A percentile compares a stretch with the other conserved stretches of the same genome.
phyloP scores from a whole-genome alignment of 1,284 basidiomycete genomes.

The Tilletia indica region DNA sequence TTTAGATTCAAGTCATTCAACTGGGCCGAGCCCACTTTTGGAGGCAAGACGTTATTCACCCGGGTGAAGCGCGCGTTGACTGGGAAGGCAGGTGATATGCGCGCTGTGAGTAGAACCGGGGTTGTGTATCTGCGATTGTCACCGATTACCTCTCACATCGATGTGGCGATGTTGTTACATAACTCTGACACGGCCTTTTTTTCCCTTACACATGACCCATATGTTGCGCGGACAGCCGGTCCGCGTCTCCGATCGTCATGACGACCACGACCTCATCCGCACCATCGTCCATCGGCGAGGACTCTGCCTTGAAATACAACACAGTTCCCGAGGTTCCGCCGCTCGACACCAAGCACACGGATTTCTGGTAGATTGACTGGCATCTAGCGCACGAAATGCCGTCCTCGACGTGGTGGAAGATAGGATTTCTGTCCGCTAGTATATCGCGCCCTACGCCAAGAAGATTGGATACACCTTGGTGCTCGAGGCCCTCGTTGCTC shows the following conservation, averaged over 20 bases:
- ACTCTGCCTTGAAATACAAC: not conserved
- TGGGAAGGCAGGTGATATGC: not conserved
- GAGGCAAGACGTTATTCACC: not conserved
- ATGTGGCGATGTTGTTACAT: too few relatives aligned
- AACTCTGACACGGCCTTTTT: not conserved
- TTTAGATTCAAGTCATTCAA: too few relatives aligned
- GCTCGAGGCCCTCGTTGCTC: not conserved
- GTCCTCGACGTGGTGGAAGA: not conserved
- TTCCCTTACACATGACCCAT: not conserved
- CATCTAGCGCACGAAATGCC: not conserved
- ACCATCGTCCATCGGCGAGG: slow-evolving; percentile 5
- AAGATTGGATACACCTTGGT: not conserved
- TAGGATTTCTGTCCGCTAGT: not conserved
- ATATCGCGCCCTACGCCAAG: not conserved
- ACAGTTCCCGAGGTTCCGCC: not conserved
- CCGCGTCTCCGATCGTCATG: not conserved
- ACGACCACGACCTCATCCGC: slow-evolving; percentile 1
- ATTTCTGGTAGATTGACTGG: not conserved
- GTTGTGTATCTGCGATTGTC: not conserved
- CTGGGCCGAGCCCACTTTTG: not conserved
- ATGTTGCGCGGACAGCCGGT: not conserved
- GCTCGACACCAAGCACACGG: not conserved
- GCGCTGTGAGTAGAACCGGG: not conserved
- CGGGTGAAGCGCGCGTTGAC: not conserved
- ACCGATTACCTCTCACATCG: not conserved